A percentile compares a stretch with the other conserved stretches of the same genome.
These are phyloP conservation scores for Boletellus ananiceps DNA, from an alignment of 768 basidiomycete genomes.

Conservation along the genomic window DNA sequence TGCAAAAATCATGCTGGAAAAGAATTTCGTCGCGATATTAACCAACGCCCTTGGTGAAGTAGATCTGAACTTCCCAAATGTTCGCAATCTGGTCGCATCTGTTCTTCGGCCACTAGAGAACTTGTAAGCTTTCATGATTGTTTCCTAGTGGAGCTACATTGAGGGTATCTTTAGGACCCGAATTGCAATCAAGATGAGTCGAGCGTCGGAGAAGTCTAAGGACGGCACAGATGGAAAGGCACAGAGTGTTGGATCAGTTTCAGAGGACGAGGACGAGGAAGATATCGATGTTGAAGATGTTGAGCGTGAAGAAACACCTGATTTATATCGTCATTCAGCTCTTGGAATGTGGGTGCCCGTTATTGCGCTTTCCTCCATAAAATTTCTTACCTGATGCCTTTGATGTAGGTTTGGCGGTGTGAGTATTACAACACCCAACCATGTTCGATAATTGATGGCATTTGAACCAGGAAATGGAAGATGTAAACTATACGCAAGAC, in stretches of 20 bases:
- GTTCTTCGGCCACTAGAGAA: slow-evolving; percentile 87
- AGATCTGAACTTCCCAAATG: slow-evolving; percentile 92
- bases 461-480: slow-evolving; percentile 73
- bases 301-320: slow-evolving; percentile 78
- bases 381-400: slow-evolving; percentile 8
- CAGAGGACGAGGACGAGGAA: slow-evolving; percentile 48
- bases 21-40: slow-evolving; percentile 86
- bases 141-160: background rate
- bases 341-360: slow-evolving; percentile 72
- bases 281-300: slow-evolving; percentile 54
- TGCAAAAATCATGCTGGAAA: slow-evolving; percentile 98
- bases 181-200: slow-evolving; percentile 97
- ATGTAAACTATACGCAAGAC: slow-evolving; percentile 58
- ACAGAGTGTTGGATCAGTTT: slow-evolving; percentile 39
- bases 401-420: slow-evolving; percentile 67
- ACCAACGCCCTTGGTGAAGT: slow-evolving; percentile 88
- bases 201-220: slow-evolving; percentile 62
- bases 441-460: slow-evolving; percentile 14
- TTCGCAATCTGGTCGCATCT: slow-evolving; percentile 79
- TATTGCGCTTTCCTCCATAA: background rate
- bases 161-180: slow-evolving; percentile 60
- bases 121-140: slow-evolving; percentile 52
- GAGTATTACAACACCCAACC: slow-evolving; percentile 32
- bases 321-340: slow-evolving; percentile 93
- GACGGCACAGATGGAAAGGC: slow-evolving; percentile 45